Base-by-base conservation (phyloP, 2,329 filamentous ascomycete genomes). In the Oidium heveae region DNA sequence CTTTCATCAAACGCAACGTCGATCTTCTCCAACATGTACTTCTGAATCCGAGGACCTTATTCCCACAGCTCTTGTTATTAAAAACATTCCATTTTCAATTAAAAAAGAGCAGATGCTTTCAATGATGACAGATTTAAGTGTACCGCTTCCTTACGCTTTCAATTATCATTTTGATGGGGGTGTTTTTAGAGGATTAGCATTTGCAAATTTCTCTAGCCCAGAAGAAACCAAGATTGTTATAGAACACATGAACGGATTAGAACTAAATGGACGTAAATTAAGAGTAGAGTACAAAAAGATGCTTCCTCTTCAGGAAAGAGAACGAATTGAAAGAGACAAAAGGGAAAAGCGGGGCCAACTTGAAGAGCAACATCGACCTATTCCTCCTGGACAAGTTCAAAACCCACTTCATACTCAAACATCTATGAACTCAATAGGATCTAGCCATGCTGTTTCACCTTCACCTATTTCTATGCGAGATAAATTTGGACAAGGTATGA, bases 131-230 rank as follows among this genome's bases (percentile, higher is more conserved):
- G 86, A 94, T 20, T 78, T 96, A 75, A 84, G 86, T 60, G 76
- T 98, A 41, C 91, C 91, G 0, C 78, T 96, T 61, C 91, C 91
- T 0, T 98, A 98, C 65, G 91, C 91, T 13, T 98, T 98, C 74
- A 98, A 98, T 72, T 96, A 98, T 65, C 91, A 98, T 68, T 98
- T 98, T 65, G 91, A 98, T 66, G 93, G 94, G 63, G 91, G 91
- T 32, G 88, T 98, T 32, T 98, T 98, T 71, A 76, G 91, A 56
- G 91, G 91, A 7, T 73, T 98, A 53, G 91, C 91, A 1, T 98
- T 98, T 70, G 91, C 91, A 65, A 98, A 98, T 69, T 98, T 96
- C 67, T 94, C 91, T 37, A 94, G 86, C 16, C 80, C 91, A 0
- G 85, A 95, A 59, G 91, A 98, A 68, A 98, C 91, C 0, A 83